Evolutionary conservation across 2,329 filamentous ascomycete species (phyloP), one percentile per base, ranked within the genome.

Genomic region (Berkeleyomyces rouxiae): DNA sequence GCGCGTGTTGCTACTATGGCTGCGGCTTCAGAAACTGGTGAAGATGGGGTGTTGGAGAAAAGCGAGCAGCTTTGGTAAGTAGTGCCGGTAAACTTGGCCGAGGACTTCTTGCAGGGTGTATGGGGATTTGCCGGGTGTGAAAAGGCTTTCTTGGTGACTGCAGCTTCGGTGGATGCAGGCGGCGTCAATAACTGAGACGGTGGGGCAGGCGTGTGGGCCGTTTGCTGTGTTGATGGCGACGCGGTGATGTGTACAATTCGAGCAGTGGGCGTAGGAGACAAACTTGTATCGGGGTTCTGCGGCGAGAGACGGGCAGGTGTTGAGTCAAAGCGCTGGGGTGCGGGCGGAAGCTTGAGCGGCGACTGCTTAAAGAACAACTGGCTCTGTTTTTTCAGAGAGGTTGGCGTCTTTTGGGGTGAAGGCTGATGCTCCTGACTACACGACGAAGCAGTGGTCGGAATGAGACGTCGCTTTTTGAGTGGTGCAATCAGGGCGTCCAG

Each of bases 1-100:
- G 61, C 61, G 13, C 61, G 61, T 63, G 61, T 63, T 59, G 46
- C 61, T 63, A 63, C 61, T 63, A 63, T 63, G 61, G 61, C 61
- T 63, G 61, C 61, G 61, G 55, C 55, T 63, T 63, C 57, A 49
- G 37, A n/a, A 58, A 53, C 44, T 59, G 55, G 39, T 3, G 61
- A 43, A 23, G 37, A 43, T 23, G 7, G 55, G n/a, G 59, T 23
- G 9, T 42, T 40, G 5, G 62, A 23, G 9, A 49, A 39, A 4
- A 53, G 53, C 42, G 62, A 37, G 33, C 42, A 58, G 13, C 49
- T 53, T 23, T 53, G 23, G 9, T 53, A 37, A 44, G 31, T 13
- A 61, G 40, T 13, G 43, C 39, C 40, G 31, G 13, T 23, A 42
- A 43, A 23, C 33, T 39, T 23, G 31, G 59, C 33, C 13, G 59